Evolutionary conservation across 805 yeast genomes (phyloP), one percentile per base, ranked within the genome.

Genomic region (Wickerhamiella lipophila): DNA sequence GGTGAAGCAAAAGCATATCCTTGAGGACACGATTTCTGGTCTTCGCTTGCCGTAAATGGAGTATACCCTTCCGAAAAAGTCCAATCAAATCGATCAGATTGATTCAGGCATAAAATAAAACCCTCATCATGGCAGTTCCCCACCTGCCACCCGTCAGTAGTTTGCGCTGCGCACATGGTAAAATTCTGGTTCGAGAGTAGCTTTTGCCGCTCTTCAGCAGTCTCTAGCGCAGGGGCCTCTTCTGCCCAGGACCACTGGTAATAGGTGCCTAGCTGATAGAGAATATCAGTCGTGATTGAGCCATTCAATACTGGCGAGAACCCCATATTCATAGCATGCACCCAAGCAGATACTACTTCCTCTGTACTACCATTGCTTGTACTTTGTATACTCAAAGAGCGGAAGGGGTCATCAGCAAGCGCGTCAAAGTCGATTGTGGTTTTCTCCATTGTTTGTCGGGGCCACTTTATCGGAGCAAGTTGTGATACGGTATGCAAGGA

Each of bases 211-310:
- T 46, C 42, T 18, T 53, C 41, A 13, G 45, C 47, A n/a, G 55
- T 55, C 23, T 56, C 50, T 2, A 55, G 46, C 1, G 43, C 27
- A 1, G 92, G 92, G 58, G 81, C 75, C 8, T 64, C 61, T 0
- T 69, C 58, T 0, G 71, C 74, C 96, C 96, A 87, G 1, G 89
- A 74, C 96, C 96, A 87, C 32, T 74, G 49, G 19, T 13, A n/a
- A 12, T 60, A 7, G 72, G 60, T 13, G 60, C 53, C 41, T 55
- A 12, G 63, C 30, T 40, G 18, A 12, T 36, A 15, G 21, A 64
- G 42, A 5, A 51, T 50, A 2, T 35, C 18, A 16, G 50, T 26
- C 13, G 41, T 39, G 5, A 56, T 18, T 11, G 70, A 53, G 54
- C 75, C 45, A 64, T 73, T 64, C 25, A 86, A 60, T 0, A 85